phyloP scores from a whole-genome alignment of 2,329 filamentous ascomycete species.

The Amauroascus niger region DNA sequence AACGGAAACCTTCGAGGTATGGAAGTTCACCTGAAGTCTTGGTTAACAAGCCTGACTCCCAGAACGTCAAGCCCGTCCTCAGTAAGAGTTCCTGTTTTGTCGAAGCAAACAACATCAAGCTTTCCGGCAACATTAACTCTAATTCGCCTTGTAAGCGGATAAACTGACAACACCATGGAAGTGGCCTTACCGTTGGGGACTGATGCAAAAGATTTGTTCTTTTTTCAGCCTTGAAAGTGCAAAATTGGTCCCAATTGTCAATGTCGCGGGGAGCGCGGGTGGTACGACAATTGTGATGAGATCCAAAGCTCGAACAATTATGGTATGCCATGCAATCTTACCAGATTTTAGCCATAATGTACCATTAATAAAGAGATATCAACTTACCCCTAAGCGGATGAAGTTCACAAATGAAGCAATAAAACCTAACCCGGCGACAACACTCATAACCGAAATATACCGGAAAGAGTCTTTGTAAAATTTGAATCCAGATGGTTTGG shows the following conservation, averaged over 20 bases:
- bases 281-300: slow-evolving; percentile 96
- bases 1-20: background rate
- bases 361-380: background rate
- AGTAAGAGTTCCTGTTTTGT: slow-evolving; percentile 80
- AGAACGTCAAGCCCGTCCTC: slow-evolving; percentile 83
- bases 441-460: slow-evolving; percentile 93
- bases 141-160: background rate
- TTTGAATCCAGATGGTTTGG: slow-evolving; percentile 95
- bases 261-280: slow-evolving; percentile 82
- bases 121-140: slow-evolving; percentile 94
- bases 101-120: slow-evolving; percentile 71
- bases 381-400: slow-evolving; percentile 56
- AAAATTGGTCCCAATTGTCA: slow-evolving; percentile 95
- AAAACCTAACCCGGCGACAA: slow-evolving; percentile 78
- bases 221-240: slow-evolving; percentile 75
- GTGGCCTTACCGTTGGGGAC: slow-evolving; percentile 57
- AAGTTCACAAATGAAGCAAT: slow-evolving; percentile 90
- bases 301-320: slow-evolving; percentile 84
- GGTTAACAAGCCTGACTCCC: slow-evolving; percentile 68
- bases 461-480: slow-evolving; percentile 97
- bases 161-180: slow-evolving; percentile 6
- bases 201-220: slow-evolving; percentile 94
- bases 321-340: slow-evolving; percentile 72
- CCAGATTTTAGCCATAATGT: slow-evolving; percentile 18
- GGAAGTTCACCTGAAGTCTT: slow-evolving; percentile 38